Evolutionary conservation across 2,329 filamentous ascomycete species (phyloP).

Genomic region (Pestalotiopsis sp.): DNA sequence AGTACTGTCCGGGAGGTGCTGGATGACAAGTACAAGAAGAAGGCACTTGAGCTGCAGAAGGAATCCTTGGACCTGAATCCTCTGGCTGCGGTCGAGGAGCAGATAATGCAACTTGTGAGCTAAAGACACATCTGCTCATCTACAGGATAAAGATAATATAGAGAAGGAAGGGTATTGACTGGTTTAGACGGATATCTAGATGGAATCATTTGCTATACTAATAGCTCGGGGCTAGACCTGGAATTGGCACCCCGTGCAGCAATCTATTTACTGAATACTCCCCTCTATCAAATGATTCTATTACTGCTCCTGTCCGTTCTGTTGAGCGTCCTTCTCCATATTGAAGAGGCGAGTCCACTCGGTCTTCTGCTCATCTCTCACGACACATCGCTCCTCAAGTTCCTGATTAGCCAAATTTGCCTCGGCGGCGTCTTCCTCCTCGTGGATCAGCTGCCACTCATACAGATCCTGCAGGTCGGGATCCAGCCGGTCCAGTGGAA

Average conservation of each 20-base stretch:
- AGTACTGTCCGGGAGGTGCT: background rate
- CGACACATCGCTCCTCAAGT: background rate
- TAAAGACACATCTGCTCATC: background rate
- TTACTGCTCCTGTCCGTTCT: background rate
- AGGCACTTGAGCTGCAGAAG: conserved; percentile 5
- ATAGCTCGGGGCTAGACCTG: too few relatives aligned
- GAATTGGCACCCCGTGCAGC: too few relatives aligned
- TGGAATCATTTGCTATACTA: background rate
- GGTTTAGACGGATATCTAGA: background rate
- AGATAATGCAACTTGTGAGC: background rate
- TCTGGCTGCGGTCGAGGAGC: background rate
- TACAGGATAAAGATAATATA: background rate
- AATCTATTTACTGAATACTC: background rate
- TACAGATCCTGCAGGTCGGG: background rate
- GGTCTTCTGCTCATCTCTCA: background rate
- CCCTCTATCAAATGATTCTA: background rate
- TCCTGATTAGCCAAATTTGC: background rate
- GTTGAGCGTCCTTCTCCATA: background rate
- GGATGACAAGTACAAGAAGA: background rate
- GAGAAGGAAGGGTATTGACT: background rate
- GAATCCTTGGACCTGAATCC: background rate
- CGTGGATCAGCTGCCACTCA: background rate
- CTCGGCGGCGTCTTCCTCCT: background rate
- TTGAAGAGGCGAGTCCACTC: background rate
- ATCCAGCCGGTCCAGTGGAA: background rate